Percentiles rank a stretch among this genome's conserved stretches.
phyloP scores from a whole-genome alignment of 2,329 filamentous ascomycete species.

The Aureobasidium sp. region DNA sequence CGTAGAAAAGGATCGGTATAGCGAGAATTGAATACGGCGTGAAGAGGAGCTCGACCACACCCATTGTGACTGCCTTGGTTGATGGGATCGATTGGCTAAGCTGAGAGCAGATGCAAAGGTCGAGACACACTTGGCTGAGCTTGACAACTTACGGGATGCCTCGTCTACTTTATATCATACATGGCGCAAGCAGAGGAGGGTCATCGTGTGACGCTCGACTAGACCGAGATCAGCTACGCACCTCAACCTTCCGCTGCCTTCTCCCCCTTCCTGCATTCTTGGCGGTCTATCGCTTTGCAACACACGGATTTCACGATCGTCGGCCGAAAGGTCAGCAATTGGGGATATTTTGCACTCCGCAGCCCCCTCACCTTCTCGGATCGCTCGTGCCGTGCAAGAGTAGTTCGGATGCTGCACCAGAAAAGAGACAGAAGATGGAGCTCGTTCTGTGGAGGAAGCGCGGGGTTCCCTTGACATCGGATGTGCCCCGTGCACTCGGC shows the following conservation, averaged over 20 bases:
- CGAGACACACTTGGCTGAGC: not conserved
- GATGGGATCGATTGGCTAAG: not conserved
- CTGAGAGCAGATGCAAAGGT: not conserved
- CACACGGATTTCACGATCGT: not conserved
- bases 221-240: not conserved
- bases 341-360: not conserved
- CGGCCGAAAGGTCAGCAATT: not conserved
- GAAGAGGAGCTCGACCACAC: conserved; percentile 32
- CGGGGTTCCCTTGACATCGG: not conserved
- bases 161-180: not conserved
- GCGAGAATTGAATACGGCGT: conserved; percentile 40
- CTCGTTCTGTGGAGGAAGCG: not conserved
- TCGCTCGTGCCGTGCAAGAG: not conserved
- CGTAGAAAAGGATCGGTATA: conserved; percentile 45
- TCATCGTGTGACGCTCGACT: not conserved
- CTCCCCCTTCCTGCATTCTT: not conserved
- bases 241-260: not conserved
- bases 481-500: conserved; percentile 1
- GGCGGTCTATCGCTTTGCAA: not conserved
- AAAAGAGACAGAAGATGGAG: not conserved
- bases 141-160: not conserved
- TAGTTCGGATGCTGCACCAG: not conserved
- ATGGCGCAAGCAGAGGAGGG: not conserved
- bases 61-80: conserved; percentile 21
- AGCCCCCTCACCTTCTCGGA: not conserved